phyloP scores from a whole-genome alignment of 2,329 filamentous ascomycete genomes.

The Epichloe sibirici region DNA sequence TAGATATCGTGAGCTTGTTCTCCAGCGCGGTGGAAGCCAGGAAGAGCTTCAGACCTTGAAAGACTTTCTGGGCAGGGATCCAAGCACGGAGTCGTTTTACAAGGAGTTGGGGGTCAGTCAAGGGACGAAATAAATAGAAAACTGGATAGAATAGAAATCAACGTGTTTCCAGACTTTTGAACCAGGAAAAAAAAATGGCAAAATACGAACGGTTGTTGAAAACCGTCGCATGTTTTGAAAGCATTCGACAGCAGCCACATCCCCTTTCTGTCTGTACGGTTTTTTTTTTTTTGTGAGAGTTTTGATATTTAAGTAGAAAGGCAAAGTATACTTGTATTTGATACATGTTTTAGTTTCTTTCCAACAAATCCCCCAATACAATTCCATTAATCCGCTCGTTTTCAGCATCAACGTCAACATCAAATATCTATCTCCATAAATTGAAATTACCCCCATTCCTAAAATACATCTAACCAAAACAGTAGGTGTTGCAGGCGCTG shows the following conservation, averaged over 20 bases:
- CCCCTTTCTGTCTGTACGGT: too few species aligned
- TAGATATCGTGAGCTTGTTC: constrained; percentile 64
- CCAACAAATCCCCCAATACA: neutral
- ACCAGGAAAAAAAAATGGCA: neutral
- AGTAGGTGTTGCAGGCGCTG: too few species aligned
- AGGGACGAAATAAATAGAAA: neutral
- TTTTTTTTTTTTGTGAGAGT: too few species aligned
- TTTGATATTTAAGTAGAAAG: neutral
- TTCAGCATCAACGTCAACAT: neutral
- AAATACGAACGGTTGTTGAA: neutral
- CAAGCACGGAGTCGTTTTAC: constrained; percentile 70
- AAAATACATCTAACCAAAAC: neutral
- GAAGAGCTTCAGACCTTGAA: constrained; percentile 72
- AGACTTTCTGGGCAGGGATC: constrained; percentile 66
- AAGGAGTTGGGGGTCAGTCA: constrained; percentile 50
- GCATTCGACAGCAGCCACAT: too few species aligned
- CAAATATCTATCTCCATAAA: neutral
- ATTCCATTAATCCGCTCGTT: neutral
- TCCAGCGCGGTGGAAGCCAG: constrained; percentile 65
- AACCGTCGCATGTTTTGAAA: too few species aligned
- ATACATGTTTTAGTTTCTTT: neutral
- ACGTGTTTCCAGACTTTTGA: neutral
- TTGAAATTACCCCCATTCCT: neutral
- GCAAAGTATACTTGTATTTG: neutral
- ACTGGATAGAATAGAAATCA: neutral